phyloP scores from a whole-genome alignment of 2,329 filamentous ascomycete genomes.

The Davidsoniella virescens region DNA sequence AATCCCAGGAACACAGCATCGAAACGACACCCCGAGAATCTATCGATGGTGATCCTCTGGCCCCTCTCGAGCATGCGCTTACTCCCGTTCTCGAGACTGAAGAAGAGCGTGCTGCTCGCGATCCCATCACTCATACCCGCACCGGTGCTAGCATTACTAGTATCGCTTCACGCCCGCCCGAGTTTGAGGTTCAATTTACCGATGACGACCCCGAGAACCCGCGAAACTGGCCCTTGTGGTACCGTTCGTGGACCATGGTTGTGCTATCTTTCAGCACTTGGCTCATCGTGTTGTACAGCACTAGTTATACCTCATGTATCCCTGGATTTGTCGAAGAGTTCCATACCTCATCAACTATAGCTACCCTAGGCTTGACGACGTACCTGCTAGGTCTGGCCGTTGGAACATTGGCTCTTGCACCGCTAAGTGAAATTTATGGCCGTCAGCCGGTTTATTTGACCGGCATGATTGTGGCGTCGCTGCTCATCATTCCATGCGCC shows the following conservation, averaged over 20 bases:
- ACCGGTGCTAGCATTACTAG: constrained; percentile 28
- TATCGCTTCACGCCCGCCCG: constrained; percentile 30
- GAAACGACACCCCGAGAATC: background rate
- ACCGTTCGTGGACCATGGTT: constrained; percentile 27
- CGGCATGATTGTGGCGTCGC: constrained; percentile 45
- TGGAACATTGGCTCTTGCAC: constrained; percentile 58
- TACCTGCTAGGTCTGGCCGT: constrained; percentile 61
- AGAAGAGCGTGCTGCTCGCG: constrained; percentile 24
- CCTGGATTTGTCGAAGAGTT: constrained; percentile 55
- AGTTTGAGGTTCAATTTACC: constrained; percentile 60
- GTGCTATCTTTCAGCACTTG: constrained; percentile 31
- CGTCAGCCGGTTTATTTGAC: constrained; percentile 52
- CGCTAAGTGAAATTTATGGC: constrained; percentile 55
- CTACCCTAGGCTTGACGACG: constrained; percentile 60
- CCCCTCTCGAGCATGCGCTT: constrained; percentile 24
- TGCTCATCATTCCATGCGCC: constrained; percentile 57
- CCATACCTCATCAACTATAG: constrained; percentile 38
- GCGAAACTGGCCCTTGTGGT: constrained; percentile 46
- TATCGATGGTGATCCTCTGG: constrained; percentile 17
- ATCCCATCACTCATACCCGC: constrained; percentile 29
- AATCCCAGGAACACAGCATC: too few relatives aligned
- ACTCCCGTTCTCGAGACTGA: constrained; percentile 24
- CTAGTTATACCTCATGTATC: constrained; percentile 59
- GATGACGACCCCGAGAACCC: constrained; percentile 48
- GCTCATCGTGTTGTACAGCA: constrained; percentile 55